Evolutionary conservation across 2,329 filamentous ascomycete species (phyloP), one percentile per base, ranked within the genome.

Genomic region (Sclerotinia glacialis): DNA sequence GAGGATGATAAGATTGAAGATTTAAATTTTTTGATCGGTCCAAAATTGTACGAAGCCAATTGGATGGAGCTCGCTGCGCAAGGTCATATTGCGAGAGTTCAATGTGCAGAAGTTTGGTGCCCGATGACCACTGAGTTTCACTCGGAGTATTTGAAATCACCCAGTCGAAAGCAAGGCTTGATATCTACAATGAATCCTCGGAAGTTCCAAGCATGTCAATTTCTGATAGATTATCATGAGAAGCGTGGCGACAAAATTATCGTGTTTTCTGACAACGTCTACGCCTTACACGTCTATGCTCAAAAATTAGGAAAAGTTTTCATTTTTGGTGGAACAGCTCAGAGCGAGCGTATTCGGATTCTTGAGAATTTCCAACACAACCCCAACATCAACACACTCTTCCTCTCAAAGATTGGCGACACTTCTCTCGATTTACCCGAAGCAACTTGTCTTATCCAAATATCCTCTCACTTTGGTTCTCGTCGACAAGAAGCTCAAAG

Each of bases 91-190:
- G 95, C 95, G 46, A 90, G 92, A 72, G 95, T 99, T 2, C 95
- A 99, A 78, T 99, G 95, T 78, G 95, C 95, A 18, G 95, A 99
- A 78, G 95, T 99, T 8, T 99, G 95, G 95, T 99, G 95, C 76
- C 93, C 94, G 2, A 99, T 99, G 95, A 96, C 95, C 0, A 95
- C 93, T 0, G 95, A 99, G 73, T 99, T 99, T 77, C 98, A 97
- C 78, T 89, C 92, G 23, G 92, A 98, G 77, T 99, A 98, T 79
- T 85, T 98, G 68, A 83, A 86, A 65, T 86, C 86, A 69, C 88
- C 87, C 16, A 86, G 86, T 21, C 83, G 87, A 69, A 90, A 90
- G 76, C 83, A 85, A 44, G 83, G 84, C 11, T 78, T 92, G 8
- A 85, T 98, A 2, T 97, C 95, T 74, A 96, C 96, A 71, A 98